Evolutionary conservation across 306 rosid genomes (phyloP).

Genomic region (Gillenia trifoliata): DNA sequence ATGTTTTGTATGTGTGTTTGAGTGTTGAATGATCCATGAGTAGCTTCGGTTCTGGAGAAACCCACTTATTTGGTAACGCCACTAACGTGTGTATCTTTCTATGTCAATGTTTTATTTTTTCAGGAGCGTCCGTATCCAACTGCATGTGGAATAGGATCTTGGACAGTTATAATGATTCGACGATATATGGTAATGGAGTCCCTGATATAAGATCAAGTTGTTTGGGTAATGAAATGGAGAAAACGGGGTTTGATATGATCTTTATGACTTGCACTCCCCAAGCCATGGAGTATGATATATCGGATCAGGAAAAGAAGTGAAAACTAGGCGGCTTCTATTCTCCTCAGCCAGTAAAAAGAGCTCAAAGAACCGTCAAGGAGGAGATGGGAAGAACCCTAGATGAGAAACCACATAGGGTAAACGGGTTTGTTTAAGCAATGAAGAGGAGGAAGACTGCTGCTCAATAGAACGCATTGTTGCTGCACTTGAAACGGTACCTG

Average conservation of each 20-base stretch:
- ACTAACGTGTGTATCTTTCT: background rate
- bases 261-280: constrained; percentile 23
- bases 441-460: constrained; percentile 23
- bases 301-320: constrained; percentile 26
- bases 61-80: background rate
- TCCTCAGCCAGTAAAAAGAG: constrained; percentile 24
- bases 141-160: constrained; percentile 15
- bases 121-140: constrained; percentile 33
- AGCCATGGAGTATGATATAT: constrained; percentile 13
- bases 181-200: constrained; percentile 18
- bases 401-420: constrained; percentile 5
- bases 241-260: constrained; percentile 2
- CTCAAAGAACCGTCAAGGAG: constrained; percentile 17
- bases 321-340: constrained; percentile 19
- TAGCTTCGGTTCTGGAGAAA: background rate
- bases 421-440: background rate
- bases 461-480: constrained; percentile 46
- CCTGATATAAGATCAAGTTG: constrained; percentile 11
- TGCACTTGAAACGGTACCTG: constrained; percentile 53
- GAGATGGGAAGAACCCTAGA: constrained; percentile 19
- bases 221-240: constrained; percentile 9
- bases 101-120: constrained; percentile 14
- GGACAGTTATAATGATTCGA: constrained; percentile 27
- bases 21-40: background rate
- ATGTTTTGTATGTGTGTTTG: background rate